Evolutionary conservation across 495 filamentous ascomycete species (phyloP), one percentile per base, ranked within the genome.

Genomic region (Amorphotheca resinae): DNA sequence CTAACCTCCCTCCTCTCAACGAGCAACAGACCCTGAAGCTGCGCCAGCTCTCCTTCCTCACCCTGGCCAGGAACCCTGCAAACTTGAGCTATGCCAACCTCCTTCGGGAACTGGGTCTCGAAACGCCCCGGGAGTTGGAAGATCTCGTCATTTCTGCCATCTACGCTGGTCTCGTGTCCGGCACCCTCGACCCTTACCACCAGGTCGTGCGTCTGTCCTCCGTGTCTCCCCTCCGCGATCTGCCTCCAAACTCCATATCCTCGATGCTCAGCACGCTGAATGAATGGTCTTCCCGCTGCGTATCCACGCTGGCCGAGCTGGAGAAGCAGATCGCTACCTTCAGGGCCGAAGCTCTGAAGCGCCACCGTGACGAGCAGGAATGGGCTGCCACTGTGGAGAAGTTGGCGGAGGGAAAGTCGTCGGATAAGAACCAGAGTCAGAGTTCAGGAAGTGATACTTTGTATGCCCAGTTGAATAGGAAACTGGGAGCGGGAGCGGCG

Each of bases 91-190:
- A 98, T 62, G 46, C 67, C 25, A 54, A 71, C 38, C 77, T 98
- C 22, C 77, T 76, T 43, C 30, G 47, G 21, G 63, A 67, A 6
- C 84, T 98, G 40, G 74, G 69, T 40, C 78, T 95, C 22, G 51
- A 76, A 38, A 70, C 64, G 45, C 58, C 70, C 42, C 74, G 82
- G 23, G 77, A 81, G 31, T 80, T 98, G 52, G 91, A 98, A 69
- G 76, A 87, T 51, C 79, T 96, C 41, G 74, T 96, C 45, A 94
- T 91, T 58, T 75, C 76, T 50, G 76, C 87, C 50, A 83, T 95
- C 61, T 96, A 95, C 70, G 73, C 80, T 28, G 81, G 77, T 15
- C 76, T 98, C 0, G 60, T 98, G 26, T 69, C 70, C 18, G 91
- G 76, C 6, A 86, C 85, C 48, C 81, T 96, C 28, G 84, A 89